Conservation (phyloP, 306 rosid species). For the Vigna nakashimae region DNA sequence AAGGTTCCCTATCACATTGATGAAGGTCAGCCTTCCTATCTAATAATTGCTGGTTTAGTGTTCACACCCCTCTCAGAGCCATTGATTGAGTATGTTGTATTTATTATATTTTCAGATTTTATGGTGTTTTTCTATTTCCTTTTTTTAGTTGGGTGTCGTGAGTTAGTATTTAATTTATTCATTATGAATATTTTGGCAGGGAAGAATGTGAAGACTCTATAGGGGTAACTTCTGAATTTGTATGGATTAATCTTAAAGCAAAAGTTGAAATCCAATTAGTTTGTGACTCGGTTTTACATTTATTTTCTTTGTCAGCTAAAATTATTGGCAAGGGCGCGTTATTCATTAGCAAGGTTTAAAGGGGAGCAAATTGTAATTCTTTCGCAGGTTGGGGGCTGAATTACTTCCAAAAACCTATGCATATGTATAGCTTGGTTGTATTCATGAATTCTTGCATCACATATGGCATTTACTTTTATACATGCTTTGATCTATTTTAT, state of each 20-base stretch:
- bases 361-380: conserved; percentile 94
- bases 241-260: conserved; percentile 18
- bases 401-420: conserved; percentile 36
- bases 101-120: conserved; percentile 34
- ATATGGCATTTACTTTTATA: conserved; percentile 2
- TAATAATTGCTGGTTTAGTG: conserved; percentile 94
- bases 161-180: conserved; percentile 29
- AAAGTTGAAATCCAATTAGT: conserved; percentile 27
- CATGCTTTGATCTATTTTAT: not conserved
- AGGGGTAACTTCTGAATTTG: conserved; percentile 69
- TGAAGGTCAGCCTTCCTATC: conserved; percentile 91
- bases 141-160: conserved; percentile 17
- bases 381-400: conserved; percentile 77
- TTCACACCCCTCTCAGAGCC: conserved; percentile 98
- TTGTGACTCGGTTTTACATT: conserved; percentile 29
- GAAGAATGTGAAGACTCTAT: conserved; percentile 92
- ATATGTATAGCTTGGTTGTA: conserved; percentile 29
- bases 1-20: conserved; percentile 92
- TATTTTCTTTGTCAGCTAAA: conserved; percentile 64
- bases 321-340: conserved; percentile 89
- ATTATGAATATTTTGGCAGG: conserved; percentile 57
- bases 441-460: conserved; percentile 22
- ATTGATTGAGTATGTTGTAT: conserved; percentile 78
- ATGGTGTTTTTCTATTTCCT: not conserved
- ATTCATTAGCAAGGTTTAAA: conserved; percentile 83